These are phyloP conservation scores for Astrothelium macrocarpum DNA, from an alignment of 495 filamentous ascomycete genomes.

Conservation along the genomic window DNA sequence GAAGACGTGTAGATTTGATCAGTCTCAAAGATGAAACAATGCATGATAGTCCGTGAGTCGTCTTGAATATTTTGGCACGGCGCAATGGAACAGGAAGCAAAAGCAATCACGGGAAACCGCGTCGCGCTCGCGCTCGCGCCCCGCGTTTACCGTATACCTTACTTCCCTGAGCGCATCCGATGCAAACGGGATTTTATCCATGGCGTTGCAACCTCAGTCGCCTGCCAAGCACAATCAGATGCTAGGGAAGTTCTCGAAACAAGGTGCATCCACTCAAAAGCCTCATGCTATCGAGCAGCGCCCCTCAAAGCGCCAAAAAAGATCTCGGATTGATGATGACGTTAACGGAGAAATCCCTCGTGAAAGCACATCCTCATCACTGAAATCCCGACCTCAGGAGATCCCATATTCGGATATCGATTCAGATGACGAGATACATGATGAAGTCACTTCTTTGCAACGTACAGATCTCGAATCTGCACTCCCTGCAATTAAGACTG, in stretches of 20 bases:
- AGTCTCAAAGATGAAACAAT: no score
- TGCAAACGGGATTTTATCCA: background rate
- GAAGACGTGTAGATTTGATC: no score
- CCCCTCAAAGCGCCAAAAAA: conserved; percentile 25
- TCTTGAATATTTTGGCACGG: no score
- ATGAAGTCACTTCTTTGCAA: conserved; percentile 25
- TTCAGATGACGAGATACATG: conserved; percentile 18
- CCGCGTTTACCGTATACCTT: no score
- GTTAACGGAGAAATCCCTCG: conserved; percentile 7
- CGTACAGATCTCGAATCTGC: conserved; percentile 70
- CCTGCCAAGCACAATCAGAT: conserved; percentile 33
- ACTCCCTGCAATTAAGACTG: conserved; percentile 55
- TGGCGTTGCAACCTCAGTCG: conserved; percentile 23
- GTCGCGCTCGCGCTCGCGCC: no score
- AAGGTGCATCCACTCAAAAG: conserved; percentile 24
- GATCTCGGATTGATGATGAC: background rate
- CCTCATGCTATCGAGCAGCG: conserved; percentile 19
- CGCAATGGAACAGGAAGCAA: no score
- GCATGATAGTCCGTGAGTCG: no score
- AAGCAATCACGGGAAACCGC: no score
- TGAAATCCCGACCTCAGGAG: conserved; percentile 10
- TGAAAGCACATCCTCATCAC: conserved; percentile 2
- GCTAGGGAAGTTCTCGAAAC: conserved; percentile 17
- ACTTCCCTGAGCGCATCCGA: no score
- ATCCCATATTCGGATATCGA: conserved; percentile 30